Conservation (phyloP, 352 stramenopile genomes). For the Phytophthora pisi region DNA sequence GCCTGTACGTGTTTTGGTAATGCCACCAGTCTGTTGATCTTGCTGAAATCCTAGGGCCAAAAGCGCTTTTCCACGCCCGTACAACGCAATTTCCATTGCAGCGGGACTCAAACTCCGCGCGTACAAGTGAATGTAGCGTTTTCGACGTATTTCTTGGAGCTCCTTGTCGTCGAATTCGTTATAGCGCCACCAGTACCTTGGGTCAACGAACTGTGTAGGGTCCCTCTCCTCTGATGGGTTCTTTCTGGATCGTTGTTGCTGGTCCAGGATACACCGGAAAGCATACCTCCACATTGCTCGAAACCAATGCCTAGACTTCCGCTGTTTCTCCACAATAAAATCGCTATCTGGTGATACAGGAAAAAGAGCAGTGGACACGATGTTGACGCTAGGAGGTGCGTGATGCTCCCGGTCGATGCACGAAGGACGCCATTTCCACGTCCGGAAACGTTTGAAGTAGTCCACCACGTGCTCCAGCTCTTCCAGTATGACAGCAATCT, state of each 20-base stretch:
- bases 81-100: slow-evolving; percentile 49
- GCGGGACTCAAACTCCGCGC: slow-evolving; percentile 50
- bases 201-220: neutral
- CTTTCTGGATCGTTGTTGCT: slow-evolving; percentile 26
- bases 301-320: slow-evolving; percentile 52
- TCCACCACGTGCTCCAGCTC: slow-evolving; percentile 48
- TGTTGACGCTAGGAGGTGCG: slow-evolving; percentile 39
- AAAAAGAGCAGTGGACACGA: slow-evolving; percentile 41
- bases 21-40: neutral
- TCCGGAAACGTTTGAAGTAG: slow-evolving; percentile 42
- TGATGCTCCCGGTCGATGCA: slow-evolving; percentile 53
- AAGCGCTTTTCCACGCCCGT: slow-evolving; percentile 40
- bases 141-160: slow-evolving; percentile 30
- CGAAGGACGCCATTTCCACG: slow-evolving; percentile 51
- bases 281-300: slow-evolving; percentile 76
- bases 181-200: slow-evolving; percentile 26
- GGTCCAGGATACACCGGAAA: slow-evolving; percentile 49
- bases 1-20: slow-evolving; percentile 1
- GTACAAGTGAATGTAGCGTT: slow-evolving; percentile 69
- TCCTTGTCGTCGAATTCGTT: slow-evolving; percentile 25
- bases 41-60: slow-evolving; percentile 17
- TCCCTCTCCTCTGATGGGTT: slow-evolving; percentile 4
- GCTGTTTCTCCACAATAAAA: slow-evolving; percentile 40
- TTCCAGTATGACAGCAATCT: slow-evolving; percentile 48
- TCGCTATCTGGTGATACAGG: slow-evolving; percentile 32